Evolutionary conservation across 495 filamentous ascomycete genomes (phyloP), one percentile per base, ranked within the genome.

Genomic region (Daldinia childiae): DNA sequence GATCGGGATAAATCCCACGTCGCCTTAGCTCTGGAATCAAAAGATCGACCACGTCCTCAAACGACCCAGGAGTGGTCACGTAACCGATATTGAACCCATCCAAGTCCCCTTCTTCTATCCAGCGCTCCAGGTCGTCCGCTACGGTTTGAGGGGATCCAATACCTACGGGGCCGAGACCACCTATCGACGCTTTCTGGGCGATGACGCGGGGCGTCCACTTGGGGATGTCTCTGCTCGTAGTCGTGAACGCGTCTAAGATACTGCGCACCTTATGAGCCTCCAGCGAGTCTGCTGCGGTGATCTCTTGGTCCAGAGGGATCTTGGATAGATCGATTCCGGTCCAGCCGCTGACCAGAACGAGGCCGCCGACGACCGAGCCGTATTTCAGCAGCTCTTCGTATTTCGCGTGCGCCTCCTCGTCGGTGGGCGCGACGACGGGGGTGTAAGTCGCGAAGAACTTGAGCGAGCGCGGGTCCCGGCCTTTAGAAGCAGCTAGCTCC

Each of bases 401-500:
- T 66, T 90, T 90, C 1, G 66, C 82, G 51, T 74, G 70, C 0
- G 88, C 87, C 54, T 87, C 87, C 66, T 87, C 86, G 48, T 89
- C 85, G 0, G 86, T 90, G 9, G 76, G 70, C 3, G 83, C 87
- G 15, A 90, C 58, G 24, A 91, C 85, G 0, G 87, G 85, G 0
- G 85, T 87, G 62, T 90, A 84, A 0, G 84, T 87, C 4, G 82
- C 82, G 61, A 90, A 88, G 77, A 90, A 81, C 67, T 91, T 90
- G 71, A 91, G 80, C 0, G 82, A 83, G 7, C 78, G 74, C 4
- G 87, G 86, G 57, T 89, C 86, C 15, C 87, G 81, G 4, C 87
- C 87, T 24, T 82, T 69, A 24, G 82, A 76, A 2, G 78, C 82
- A 0, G 87, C 87, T 24, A 85, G 73, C 39, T 81, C 76, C 29